phyloP scores from a whole-genome alignment of 2,329 filamentous ascomycete genomes.

The Alternaria viburni region DNA sequence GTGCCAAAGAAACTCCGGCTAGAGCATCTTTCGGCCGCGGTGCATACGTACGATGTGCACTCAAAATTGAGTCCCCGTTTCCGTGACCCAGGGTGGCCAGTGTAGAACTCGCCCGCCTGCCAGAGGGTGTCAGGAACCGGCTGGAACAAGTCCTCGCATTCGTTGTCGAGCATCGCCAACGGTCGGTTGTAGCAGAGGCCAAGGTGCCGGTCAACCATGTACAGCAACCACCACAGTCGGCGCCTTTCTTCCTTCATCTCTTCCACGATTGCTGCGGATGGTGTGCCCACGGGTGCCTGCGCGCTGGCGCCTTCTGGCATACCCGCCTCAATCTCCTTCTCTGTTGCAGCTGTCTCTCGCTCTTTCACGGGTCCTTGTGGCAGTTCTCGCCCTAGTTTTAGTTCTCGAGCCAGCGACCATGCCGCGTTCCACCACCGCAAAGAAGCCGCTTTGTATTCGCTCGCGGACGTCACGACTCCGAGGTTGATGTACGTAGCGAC shows the following conservation, averaged over 20 bases:
- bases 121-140: slow-evolving; percentile 85
- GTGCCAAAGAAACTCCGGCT: background rate
- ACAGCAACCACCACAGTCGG: slow-evolving; percentile 91
- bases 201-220: slow-evolving; percentile 82
- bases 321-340: slow-evolving; percentile 48
- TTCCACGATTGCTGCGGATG: slow-evolving; percentile 45
- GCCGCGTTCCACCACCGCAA: slow-evolving; percentile 94
- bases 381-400: slow-evolving; percentile 86
- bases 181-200: slow-evolving; percentile 91
- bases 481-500: slow-evolving; percentile 90
- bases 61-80: slow-evolving; percentile 75
- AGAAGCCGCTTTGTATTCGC: slow-evolving; percentile 82
- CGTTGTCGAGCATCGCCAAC: slow-evolving; percentile 78
- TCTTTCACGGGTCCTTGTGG: slow-evolving; percentile 61
- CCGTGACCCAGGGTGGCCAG: slow-evolving; percentile 49
- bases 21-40: background rate
- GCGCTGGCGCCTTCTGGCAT: slow-evolving; percentile 35
- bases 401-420: slow-evolving; percentile 85
- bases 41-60: slow-evolving; percentile 66
- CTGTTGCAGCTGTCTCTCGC: slow-evolving; percentile 36
- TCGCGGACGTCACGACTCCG: slow-evolving; percentile 88
- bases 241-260: slow-evolving; percentile 79
- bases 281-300: slow-evolving; percentile 35
- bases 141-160: slow-evolving; percentile 81
- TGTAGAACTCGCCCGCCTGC: slow-evolving; percentile 81